Percentiles rank a stretch among this genome's conserved stretches.
Conservation (phyloP, 2,329 filamentous ascomycete genomes). For the Penicillium rolfsii region DNA sequence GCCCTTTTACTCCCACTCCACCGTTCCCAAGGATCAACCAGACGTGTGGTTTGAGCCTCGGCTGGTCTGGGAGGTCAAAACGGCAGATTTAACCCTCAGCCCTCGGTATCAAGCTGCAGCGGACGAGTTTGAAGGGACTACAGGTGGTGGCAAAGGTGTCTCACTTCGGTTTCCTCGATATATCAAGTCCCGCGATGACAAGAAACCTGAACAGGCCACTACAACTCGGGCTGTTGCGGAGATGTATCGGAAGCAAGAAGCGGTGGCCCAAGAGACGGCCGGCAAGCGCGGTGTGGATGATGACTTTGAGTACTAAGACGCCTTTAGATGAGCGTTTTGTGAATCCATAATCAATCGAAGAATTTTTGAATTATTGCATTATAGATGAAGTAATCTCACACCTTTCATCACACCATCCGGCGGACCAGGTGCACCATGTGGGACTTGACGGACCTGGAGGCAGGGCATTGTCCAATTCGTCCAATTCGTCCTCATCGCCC, state of each 20-base stretch:
- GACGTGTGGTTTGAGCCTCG: slow-evolving; percentile 98
- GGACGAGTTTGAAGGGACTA: slow-evolving; percentile 74
- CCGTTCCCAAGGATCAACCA: slow-evolving; percentile 86
- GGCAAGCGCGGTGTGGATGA: slow-evolving; percentile 91
- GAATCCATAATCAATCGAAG: not conserved
- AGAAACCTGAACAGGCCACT: slow-evolving; percentile 91
- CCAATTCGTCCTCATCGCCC: too few relatives aligned
- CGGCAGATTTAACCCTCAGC: slow-evolving; percentile 89
- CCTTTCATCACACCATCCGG: slow-evolving; percentile 10
- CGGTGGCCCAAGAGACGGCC: slow-evolving; percentile 78
- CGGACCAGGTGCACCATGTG: slow-evolving; percentile 7
- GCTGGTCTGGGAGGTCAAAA: slow-evolving; percentile 97
- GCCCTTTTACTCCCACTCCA: slow-evolving; percentile 88
- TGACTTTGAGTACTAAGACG: slow-evolving; percentile 86
- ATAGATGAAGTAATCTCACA: not conserved
- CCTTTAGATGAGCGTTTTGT: slow-evolving; percentile 3
- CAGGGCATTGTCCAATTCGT: too few relatives aligned
- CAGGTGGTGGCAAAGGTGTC: slow-evolving; percentile 74
- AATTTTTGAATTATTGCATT: not conserved
- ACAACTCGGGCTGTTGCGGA: slow-evolving; percentile 84
- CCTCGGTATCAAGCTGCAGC: slow-evolving; percentile 91
- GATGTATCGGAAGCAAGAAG: slow-evolving; percentile 96
- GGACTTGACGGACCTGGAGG: not conserved
- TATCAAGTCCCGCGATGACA: slow-evolving; percentile 89
- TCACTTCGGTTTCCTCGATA: slow-evolving; percentile 90